phyloP scores from a whole-genome alignment of 495 filamentous ascomycete genomes.

The Gamarada debralockiae region DNA sequence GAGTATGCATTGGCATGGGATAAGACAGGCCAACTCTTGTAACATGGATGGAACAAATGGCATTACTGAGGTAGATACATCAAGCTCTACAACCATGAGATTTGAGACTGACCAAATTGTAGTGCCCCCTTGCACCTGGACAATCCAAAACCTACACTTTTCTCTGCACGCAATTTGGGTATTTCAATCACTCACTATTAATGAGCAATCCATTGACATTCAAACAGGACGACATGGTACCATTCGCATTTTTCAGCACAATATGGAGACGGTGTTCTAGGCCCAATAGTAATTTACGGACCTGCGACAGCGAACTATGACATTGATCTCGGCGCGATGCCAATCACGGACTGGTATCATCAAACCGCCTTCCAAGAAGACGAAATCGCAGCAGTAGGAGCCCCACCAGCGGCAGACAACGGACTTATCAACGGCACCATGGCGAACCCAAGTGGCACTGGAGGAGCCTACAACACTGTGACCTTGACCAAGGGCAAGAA shows the following conservation, averaged over 20 bases:
- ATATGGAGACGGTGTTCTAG: constrained; percentile 49
- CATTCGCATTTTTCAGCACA: constrained; percentile 38
- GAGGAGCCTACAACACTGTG: constrained; percentile 8
- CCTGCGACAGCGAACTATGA: constrained; percentile 38
- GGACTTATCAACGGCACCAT: constrained; percentile 47
- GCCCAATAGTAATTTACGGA: constrained; percentile 42
- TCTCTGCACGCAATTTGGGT: constrained; percentile 38
- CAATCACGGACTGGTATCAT: not conserved
- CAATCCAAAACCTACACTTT: constrained; percentile 41
- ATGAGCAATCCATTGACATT: no score
- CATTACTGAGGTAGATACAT: no score
- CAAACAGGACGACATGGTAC: constrained; percentile 42
- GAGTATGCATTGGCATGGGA: no score
- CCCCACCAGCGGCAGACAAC: constrained; percentile 38
- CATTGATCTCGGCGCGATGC: constrained; percentile 21
- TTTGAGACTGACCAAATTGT: no score
- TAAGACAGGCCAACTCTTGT: no score
- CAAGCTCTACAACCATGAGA: no score
- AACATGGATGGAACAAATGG: no score
- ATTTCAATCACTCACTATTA: no score
- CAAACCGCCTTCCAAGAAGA: not conserved
- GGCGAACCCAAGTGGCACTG: constrained; percentile 23
- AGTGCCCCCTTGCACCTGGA: constrained; percentile 63
- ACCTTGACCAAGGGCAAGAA: no score
- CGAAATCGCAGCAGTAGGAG: constrained; percentile 11